Evolutionary conservation across 2,329 filamentous ascomycete genomes (phyloP), one percentile per base, ranked within the genome.

Genomic region (Aspergillus texensis): DNA sequence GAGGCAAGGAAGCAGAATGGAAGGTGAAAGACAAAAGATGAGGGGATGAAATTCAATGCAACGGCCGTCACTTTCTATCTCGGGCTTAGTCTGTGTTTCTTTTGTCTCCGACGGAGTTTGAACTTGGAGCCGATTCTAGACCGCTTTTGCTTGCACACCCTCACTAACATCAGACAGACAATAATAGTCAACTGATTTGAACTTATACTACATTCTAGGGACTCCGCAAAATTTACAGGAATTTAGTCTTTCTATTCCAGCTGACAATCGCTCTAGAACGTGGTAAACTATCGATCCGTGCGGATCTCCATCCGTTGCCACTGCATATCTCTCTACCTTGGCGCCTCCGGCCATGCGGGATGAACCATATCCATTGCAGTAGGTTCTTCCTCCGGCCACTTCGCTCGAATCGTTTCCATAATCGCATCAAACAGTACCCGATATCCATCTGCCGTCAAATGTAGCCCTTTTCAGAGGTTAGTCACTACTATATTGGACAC

Each of bases 371-470:
- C 81, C 28, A 88, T 72, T 9, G 78, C 78, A 46, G 83, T 83
- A 1, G 86, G 85, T 32, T 77, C 71, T 63, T 86, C 80, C 59
- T 88, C 85, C 1, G 88, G 86, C 78, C 84, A 86, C 32, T 80
- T 76, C 54, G 77, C 68, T 52, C 73, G 71, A 65, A 90, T 85
- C 11, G 82, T 69, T 57, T 81, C 79, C 75, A 85, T 82, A 41
- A 88, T 66, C 67, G 85, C 83, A 6, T 83, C 75, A 65, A 81
- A 88, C 41, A 89, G 76, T 21, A 89, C 73, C 36, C 81, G 74
- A 68, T 89, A 89, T 4, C 84, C 88, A 32, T 77, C 76, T 0
- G 84, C 78, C 30, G 81, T 84, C 65, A 90, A 82, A 75, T 90
- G 88, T 54, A 90, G 76, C 6, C 85, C 84, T 84, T 58, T 55